Percentiles rank a stretch among this genome's conserved stretches.
Evolutionary conservation across 2,329 filamentous ascomycete species (phyloP).

Genomic region (Zymoseptoria ardabiliae): DNA sequence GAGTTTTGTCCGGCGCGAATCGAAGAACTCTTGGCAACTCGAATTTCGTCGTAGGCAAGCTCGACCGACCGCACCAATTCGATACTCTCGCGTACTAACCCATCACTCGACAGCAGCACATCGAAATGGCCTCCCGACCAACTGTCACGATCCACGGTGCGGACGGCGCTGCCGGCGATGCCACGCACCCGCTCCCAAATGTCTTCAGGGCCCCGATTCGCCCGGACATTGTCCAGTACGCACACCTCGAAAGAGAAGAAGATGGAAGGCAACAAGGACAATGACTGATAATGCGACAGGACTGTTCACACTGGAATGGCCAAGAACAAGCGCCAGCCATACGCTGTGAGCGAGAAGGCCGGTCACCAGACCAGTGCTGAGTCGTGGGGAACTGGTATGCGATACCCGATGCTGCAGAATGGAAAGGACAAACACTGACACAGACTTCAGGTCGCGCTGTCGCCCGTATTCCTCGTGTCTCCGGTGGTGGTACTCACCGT

Average conservation of each 20-base stretch:
- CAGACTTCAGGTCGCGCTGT: conserved; percentile 75
- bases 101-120: conserved; percentile 7
- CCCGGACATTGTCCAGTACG: conserved; percentile 97
- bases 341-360: conserved; percentile 99
- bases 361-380: conserved; percentile 99
- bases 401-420: background rate
- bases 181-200: conserved; percentile 85
- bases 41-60: background rate
- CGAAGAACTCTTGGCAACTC: background rate
- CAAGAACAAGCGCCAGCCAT: conserved; percentile 99
- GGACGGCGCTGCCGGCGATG: conserved; percentile 86
- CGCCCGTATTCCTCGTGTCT: conserved; percentile 99
- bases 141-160: conserved; percentile 95
- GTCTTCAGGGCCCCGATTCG: conserved; percentile 98
- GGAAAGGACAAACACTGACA: conserved; percentile 17
- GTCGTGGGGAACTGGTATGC: conserved; percentile 94
- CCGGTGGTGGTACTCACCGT: conserved; percentile 99
- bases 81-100: background rate
- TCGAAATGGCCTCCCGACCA: conserved; percentile 82
- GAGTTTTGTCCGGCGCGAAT: background rate
- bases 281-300: conserved; percentile 36
- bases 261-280: conserved; percentile 5
- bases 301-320: conserved; percentile 94
- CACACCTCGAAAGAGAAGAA: conserved; percentile 10
- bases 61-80: background rate